These are phyloP conservation scores for Kodamaea anthophila DNA, from an alignment of 1,139 yeast genomes.

Conservation along the genomic window DNA sequence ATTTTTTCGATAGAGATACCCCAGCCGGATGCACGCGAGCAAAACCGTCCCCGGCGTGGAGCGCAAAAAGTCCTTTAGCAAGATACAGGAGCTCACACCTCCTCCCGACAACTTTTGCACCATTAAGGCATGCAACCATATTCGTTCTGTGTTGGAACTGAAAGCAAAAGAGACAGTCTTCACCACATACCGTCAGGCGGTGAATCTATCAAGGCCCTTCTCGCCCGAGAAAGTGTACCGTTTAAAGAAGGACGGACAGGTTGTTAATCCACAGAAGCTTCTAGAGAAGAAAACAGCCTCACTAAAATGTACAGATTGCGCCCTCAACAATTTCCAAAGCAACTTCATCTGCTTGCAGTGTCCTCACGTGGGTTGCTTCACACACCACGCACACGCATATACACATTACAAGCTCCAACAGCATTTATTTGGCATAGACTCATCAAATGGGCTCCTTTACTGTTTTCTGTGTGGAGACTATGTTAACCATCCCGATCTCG, in stretches of 20 bases:
- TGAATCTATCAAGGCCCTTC: conserved; percentile 37
- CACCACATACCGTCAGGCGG: conserved; percentile 54
- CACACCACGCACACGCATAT: conserved; percentile 45
- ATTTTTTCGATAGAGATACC: background rate
- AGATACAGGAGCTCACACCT: conserved; percentile 13
- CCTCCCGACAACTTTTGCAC: conserved; percentile 24
- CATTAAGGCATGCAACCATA: conserved; percentile 49
- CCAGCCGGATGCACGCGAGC: background rate
- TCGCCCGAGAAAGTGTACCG: conserved; percentile 17
- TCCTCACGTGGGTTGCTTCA: conserved; percentile 71
- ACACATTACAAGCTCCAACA: conserved; percentile 55
- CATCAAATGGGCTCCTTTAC: conserved; percentile 52
- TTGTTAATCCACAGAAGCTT: conserved; percentile 24
- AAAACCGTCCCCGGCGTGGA: background rate
- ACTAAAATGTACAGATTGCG: conserved; percentile 47
- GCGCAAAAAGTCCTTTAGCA: conserved; percentile 8
- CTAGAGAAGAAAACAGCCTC: conserved; percentile 36
- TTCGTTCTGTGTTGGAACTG: conserved; percentile 47
- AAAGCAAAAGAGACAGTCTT: conserved; percentile 51
- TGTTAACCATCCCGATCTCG: conserved; percentile 55
- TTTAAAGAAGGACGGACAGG: conserved; percentile 27
- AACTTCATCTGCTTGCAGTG: conserved; percentile 76
- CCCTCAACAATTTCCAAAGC: conserved; percentile 39
- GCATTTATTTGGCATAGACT: conserved; percentile 71
- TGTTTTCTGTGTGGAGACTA: conserved; percentile 78